phyloP scores from a whole-genome alignment of 768 basidiomycete genomes.

The Cystobasidium tubakii region DNA sequence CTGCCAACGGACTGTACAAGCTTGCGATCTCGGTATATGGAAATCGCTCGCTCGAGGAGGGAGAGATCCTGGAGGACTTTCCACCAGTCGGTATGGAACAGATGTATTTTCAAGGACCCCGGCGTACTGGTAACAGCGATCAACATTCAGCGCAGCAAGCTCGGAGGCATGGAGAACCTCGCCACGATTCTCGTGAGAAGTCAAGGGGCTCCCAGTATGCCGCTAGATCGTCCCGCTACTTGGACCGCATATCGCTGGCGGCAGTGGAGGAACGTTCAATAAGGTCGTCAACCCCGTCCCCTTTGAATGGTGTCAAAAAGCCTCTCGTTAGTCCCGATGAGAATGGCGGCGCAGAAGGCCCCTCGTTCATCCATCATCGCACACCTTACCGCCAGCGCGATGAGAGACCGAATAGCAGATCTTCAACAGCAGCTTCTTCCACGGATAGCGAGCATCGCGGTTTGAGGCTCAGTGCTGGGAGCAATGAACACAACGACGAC shows the following conservation, averaged over 20 bases:
- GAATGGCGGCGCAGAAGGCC: background rate
- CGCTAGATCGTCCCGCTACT: background rate
- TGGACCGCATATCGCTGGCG: background rate
- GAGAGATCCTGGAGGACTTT: slow-evolving; percentile 16
- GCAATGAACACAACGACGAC: background rate
- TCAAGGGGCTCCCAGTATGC: background rate
- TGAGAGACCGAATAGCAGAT: background rate
- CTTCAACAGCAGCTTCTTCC: background rate
- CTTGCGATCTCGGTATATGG: background rate
- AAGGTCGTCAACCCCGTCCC: background rate
- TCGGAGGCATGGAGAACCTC: background rate
- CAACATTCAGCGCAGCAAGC: background rate
- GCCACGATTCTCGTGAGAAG: too few species aligned
- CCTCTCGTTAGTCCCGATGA: background rate
- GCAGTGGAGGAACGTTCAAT: background rate
- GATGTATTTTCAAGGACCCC: background rate
- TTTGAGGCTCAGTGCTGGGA: background rate
- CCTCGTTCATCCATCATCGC: background rate
- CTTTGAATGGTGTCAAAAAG: background rate
- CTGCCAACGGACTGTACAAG: background rate
- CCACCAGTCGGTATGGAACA: background rate
- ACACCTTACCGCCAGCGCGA: background rate
- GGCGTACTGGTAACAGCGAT: background rate
- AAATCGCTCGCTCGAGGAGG: slow-evolving; percentile 25
- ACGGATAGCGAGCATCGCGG: background rate